Conservation (phyloP, 805 yeast species). For the Ogataea siamensis region DNA sequence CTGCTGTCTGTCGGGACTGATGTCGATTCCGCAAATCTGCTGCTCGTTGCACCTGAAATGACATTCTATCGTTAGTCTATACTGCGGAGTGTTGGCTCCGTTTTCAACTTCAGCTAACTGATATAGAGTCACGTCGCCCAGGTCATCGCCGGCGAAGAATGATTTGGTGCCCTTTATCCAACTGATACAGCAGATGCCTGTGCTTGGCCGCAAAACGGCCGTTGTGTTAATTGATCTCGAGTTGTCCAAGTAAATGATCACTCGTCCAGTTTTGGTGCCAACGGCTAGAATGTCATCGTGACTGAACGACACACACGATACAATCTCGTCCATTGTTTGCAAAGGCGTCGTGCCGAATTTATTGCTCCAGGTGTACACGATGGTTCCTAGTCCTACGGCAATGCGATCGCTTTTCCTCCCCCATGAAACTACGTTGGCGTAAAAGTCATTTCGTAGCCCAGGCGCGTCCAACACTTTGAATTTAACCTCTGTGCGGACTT, state of each 20-base stretch:
- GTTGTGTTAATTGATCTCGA: conserved; percentile 23
- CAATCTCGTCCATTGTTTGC: conserved; percentile 40
- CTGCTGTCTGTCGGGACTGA: conserved; percentile 51
- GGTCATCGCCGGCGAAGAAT: conserved; percentile 65
- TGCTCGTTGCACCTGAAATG: conserved; percentile 49
- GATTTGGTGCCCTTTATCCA: conserved; percentile 50
- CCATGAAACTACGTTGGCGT: conserved; percentile 76
- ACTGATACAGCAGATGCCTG: conserved; percentile 53
- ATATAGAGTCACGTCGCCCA: conserved; percentile 54
- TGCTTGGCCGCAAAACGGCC: conserved; percentile 28
- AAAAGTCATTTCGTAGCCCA: conserved; percentile 70
- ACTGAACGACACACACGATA: conserved; percentile 61
- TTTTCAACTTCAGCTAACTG: conserved; percentile 25
- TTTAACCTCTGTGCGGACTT: conserved; percentile 40
- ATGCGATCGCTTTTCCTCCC: conserved; percentile 47
- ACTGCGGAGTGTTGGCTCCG: conserved; percentile 6
- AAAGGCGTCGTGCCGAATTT: conserved; percentile 45
- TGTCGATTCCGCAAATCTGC: conserved; percentile 65
- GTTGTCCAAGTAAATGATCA: conserved; percentile 38
- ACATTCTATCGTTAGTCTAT: conserved; percentile 19
- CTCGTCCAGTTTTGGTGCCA: conserved; percentile 57
- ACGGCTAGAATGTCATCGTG: conserved; percentile 45
- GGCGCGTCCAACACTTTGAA: conserved; percentile 66
- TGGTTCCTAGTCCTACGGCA: conserved; percentile 63
- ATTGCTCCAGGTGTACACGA: conserved; percentile 64